A percentile compares a stretch with the other conserved stretches of the same genome.
Evolutionary conservation across 202 grass and related monocot species (phyloP).

Genomic region (Carex sylvatica): DNA sequence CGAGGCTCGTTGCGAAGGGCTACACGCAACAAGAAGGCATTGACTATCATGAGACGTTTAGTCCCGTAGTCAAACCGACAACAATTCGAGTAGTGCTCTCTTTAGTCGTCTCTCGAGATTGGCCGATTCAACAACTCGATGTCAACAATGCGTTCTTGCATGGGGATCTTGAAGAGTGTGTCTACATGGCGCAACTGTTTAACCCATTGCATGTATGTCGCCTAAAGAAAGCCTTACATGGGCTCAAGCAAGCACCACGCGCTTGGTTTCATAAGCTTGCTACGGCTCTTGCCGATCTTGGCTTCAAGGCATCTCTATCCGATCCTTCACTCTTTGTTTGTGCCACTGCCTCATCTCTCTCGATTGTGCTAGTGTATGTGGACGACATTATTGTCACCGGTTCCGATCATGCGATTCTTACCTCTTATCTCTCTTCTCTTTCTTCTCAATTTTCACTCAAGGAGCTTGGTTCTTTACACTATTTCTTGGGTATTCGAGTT

Average conservation of each 20-base stretch:
- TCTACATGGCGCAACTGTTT: neutral
- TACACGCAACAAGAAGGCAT: too few species aligned
- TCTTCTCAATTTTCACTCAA: neutral
- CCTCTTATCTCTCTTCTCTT: neutral
- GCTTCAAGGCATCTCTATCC: neutral
- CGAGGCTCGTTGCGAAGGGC: too few species aligned
- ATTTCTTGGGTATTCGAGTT: neutral
- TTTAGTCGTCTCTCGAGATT: too few species aligned
- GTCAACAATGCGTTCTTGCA: neutral
- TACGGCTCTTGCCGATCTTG: neutral
- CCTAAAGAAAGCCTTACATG: neutral
- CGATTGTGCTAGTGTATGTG: too few species aligned
- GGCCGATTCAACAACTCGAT: neutral
- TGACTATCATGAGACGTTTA: too few species aligned
- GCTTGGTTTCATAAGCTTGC: neutral
- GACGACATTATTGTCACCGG: too few species aligned
- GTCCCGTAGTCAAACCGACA: too few species aligned
- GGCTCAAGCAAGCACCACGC: constrained; percentile 4
- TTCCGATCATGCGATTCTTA: too few species aligned
- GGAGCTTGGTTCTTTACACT: neutral
- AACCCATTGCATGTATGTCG: neutral
- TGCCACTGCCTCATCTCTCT: too few species aligned
- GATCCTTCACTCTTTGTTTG: neutral
- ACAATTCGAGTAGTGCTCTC: too few species aligned
- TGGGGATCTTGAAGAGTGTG: neutral